Percentiles rank a stretch among this genome's conserved stretches.
phyloP scores from a whole-genome alignment of 2,329 filamentous ascomycete species.

The Orbilia brochopaga region DNA sequence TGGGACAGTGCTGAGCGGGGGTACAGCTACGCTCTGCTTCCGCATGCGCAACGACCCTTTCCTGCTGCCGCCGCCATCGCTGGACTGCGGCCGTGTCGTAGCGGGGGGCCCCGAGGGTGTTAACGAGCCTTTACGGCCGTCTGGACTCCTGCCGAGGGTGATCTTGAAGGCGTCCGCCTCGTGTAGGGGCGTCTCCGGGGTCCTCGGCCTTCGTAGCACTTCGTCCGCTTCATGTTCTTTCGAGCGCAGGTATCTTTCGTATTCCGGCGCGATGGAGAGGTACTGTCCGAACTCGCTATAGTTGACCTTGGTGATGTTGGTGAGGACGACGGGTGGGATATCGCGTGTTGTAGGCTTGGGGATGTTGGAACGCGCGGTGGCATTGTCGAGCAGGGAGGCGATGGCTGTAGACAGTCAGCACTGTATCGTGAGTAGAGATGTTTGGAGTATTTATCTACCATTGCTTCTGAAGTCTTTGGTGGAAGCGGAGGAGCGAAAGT shows the following conservation, averaged over 20 bases:
- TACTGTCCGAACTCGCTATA: conserved; percentile 81
- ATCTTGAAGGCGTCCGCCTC: conserved; percentile 13
- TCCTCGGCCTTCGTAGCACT: conserved; percentile 54
- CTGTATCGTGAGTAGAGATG: neutral
- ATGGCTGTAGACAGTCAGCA: conserved; percentile 67
- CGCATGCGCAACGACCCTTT: conserved; percentile 54
- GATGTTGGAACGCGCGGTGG: conserved; percentile 86
- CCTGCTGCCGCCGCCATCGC: conserved; percentile 17
- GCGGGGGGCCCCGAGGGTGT: conserved; percentile 20
- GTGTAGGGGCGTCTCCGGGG: conserved; percentile 46
- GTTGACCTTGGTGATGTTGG: conserved; percentile 84
- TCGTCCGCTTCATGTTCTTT: conserved; percentile 70
- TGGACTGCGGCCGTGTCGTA: conserved; percentile 28
- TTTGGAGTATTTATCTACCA: conserved; percentile 13
- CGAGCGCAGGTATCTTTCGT: conserved; percentile 84
- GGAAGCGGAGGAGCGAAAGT: conserved; percentile 10
- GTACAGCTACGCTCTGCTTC: conserved; percentile 72
- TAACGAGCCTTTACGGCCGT: conserved; percentile 31
- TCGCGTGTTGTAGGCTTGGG: conserved; percentile 82
- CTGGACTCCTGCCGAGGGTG: conserved; percentile 23
- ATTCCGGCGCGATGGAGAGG: conserved; percentile 81
- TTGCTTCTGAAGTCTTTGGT: conserved; percentile 28
- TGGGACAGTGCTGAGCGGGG: conserved; percentile 89
- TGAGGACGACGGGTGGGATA: conserved; percentile 89
- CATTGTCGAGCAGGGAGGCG: conserved; percentile 74